Base-by-base conservation (phyloP, 225 moss, liverwort and hornwort species). In the Sphagnum contortum region DNA sequence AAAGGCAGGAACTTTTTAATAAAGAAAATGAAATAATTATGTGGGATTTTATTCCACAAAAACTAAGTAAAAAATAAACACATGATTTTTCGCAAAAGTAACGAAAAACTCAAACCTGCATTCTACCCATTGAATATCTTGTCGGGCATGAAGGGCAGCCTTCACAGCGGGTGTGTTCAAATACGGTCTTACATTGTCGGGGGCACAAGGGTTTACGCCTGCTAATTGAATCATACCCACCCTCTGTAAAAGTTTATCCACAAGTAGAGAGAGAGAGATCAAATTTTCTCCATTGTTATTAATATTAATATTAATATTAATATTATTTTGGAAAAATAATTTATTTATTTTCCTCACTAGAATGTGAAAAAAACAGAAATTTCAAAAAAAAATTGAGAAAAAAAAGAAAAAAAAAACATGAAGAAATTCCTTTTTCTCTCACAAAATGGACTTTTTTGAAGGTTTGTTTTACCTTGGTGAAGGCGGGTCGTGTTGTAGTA, bases 181-280 rank as follows among this genome's bases (percentile, higher is more conserved):
- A 50, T 82, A 82, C 2, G 67, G 78, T 4, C 9, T 46, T 46
- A 78, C 67, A 46, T 63, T 74, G 64, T 78, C 78, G 11, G 76
- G 76, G 29, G 74, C 69, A 70, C 81, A 82, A 9, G 81, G 81
- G 47, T 82, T 70, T 8, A 78, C 61, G 8, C 77, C 73, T 64
- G 76, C 80, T 53, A 74, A 65, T 49, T 49, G 65, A 57, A 59
- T 62, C 79, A 79, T 79, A 65, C 79, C 79, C 48, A 71, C 4
- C 29, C 65, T 75, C 79, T 79, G 64, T 5, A 71, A 29, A 46
- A 63, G 48, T 55, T 60, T 45, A 57, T 44, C 5, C 44, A 5
- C 9, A 14, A 44, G 57, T 46, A 74, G 48, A n/a, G n/a, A n/a
- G n/a, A 57, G 45, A 44, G 49, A 59, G 57, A 14, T 60, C 49